These are phyloP conservation scores for Vitis rotundifolia DNA, from an alignment of 164 flowering plant genomes.

Conservation along the genomic window DNA sequence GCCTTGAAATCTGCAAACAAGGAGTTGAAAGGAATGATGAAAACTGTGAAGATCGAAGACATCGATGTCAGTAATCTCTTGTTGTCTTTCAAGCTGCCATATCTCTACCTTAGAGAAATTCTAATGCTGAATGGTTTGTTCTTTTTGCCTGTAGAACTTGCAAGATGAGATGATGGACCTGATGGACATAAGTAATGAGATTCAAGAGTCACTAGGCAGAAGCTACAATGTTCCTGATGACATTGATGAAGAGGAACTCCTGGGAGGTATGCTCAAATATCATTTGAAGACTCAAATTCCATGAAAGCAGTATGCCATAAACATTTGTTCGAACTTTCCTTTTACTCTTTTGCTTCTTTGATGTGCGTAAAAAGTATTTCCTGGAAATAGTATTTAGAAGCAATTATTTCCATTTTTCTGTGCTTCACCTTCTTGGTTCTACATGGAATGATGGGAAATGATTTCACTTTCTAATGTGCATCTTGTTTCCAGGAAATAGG, in stretches of 20 bases:
- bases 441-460: too few species aligned
- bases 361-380: background rate
- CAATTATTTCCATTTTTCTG: background rate
- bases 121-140: slow-evolving; percentile 2
- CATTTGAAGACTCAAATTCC: background rate
- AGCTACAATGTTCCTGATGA: slow-evolving; percentile 97
- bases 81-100: background rate
- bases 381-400: background rate
- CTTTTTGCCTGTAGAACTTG: slow-evolving; percentile 53
- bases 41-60: slow-evolving; percentile 82
- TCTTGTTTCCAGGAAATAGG: too few species aligned
- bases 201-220: slow-evolving; percentile 96
- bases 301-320: too few species aligned
- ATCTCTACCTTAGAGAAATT: background rate
- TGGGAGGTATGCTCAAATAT: slow-evolving; percentile 76
- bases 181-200: slow-evolving; percentile 92
- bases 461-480: too few species aligned
- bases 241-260: slow-evolving; percentile 92
- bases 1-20: slow-evolving; percentile 83
- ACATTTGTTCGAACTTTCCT: background rate
- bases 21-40: slow-evolving; percentile 90
- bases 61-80: slow-evolving; percentile 63
- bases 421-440: too few species aligned
- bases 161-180: slow-evolving; percentile 99
- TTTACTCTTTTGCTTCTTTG: background rate